phyloP scores from a whole-genome alignment of 2,329 filamentous ascomycete species.

The Celoporthe dispersa region DNA sequence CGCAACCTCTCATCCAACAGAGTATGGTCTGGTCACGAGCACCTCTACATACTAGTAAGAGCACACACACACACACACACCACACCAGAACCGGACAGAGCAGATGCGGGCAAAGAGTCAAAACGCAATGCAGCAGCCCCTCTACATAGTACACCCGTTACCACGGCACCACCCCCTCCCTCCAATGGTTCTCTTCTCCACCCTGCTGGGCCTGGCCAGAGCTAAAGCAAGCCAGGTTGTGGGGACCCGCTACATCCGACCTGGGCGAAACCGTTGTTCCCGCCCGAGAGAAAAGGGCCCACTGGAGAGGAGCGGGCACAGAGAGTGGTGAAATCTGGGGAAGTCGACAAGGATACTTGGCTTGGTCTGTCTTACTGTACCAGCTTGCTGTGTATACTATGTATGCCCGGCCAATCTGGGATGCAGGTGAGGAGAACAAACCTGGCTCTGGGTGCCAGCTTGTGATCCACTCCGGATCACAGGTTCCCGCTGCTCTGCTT shows the following conservation, averaged over 20 bases:
- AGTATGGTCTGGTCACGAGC: slow-evolving; percentile 25
- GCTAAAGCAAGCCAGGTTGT: background rate
- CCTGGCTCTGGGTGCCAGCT: background rate
- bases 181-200: background rate
- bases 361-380: background rate
- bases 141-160: background rate
- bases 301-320: background rate
- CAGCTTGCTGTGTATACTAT: too few species aligned
- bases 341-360: slow-evolving; percentile 19
- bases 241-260: background rate
- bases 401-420: background rate
- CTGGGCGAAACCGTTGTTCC: slow-evolving; percentile 6
- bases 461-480: background rate
- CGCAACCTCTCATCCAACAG: background rate
- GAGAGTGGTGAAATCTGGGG: slow-evolving; percentile 6
- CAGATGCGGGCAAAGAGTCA: slow-evolving; percentile 18
- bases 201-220: background rate
- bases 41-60: slow-evolving; percentile 5
- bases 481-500: background rate
- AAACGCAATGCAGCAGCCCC: background rate
- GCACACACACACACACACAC: background rate
- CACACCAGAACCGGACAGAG: slow-evolving; percentile 15
- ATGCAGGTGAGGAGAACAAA: background rate
- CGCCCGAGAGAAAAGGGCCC: background rate
- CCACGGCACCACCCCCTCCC: background rate